Evolutionary conservation across 2,329 filamentous ascomycete genomes (phyloP), one percentile per base, ranked within the genome.

Genomic region (Fusarium algeriense): DNA sequence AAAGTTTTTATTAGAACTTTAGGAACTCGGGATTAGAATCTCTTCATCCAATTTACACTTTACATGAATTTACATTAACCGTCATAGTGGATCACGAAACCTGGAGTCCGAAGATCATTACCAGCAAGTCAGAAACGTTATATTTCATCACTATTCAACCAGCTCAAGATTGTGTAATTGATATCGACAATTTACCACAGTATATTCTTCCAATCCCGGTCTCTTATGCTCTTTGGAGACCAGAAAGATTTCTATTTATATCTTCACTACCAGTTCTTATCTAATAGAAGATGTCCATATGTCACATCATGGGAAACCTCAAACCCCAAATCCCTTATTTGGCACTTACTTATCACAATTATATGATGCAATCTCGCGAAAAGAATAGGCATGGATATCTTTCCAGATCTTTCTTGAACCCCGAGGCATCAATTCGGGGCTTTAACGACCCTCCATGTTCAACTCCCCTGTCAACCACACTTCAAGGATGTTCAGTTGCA

Each of bases 1-100:
- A 12, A 15, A 7, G 34, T 15, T 15, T n/a, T 32, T 6, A 34
- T 35, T n/a, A 7, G 12, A 12, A 46, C 9, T 19, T 23, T 26
- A 20, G 19, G 23, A 12, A 46, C 7, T 48, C n/a, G 13, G 15
- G 44, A 55, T 14, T n/a, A 2, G 4, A 34, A 35, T 34, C 38
- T 48, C 6, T 32, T 34, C n/a, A 30, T 55, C 13, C 20, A 6
- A 48, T 26, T 55, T 17, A 34, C 40, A 46, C 17, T 19, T 13
- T 20, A 30, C 8, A 30, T 30, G 30, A 9, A 30, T 30, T 30
- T 30, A 30, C 30, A 30, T 30, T 30, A 46, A 43, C 43, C 45
- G 37, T 64, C 55, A 59, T 44, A 41, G 68, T 71, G 53, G 68
- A 71, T 35, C 48, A 28, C 28, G 15, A 38, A 56, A 63, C 52